Evolutionary conservation across 345 rosid genomes (phyloP).

Genomic region (Aquilaria yunnanensis): DNA sequence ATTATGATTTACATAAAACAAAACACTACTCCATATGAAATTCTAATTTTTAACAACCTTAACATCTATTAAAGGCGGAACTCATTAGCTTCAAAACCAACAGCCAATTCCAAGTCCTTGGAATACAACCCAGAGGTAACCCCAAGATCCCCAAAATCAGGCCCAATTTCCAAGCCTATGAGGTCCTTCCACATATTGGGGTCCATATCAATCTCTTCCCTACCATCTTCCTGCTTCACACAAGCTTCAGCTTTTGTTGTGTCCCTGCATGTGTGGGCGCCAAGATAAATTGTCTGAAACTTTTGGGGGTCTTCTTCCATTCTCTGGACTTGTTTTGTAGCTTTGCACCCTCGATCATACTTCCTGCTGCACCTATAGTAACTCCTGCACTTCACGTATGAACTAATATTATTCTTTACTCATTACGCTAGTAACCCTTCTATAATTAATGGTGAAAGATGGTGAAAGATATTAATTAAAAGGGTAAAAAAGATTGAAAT

Average conservation of each 20-base stretch:
- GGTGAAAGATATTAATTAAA: too few relatives aligned
- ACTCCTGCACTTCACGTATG: constrained; percentile 41
- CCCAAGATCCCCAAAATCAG: constrained; percentile 4
- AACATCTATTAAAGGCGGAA: background rate
- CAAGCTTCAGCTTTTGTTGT: constrained; percentile 13
- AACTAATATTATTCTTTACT: background rate
- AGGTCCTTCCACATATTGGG: constrained; percentile 26
- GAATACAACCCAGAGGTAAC: background rate
- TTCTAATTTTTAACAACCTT: too few relatives aligned
- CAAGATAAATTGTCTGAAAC: constrained; percentile 49
- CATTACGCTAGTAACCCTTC: too few relatives aligned
- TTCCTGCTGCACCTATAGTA: constrained; percentile 86
- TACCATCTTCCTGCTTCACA: constrained; percentile 10
- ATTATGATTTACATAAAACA: too few relatives aligned
- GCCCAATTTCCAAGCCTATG: constrained; percentile 3
- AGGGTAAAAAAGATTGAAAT: too few relatives aligned
- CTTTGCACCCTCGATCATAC: constrained; percentile 58
- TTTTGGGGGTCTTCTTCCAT: constrained; percentile 35
- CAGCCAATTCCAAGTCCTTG: background rate
- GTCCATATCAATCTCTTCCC: constrained; percentile 16
- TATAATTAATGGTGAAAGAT: too few relatives aligned
- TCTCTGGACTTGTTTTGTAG: constrained; percentile 81
- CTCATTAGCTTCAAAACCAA: constrained; percentile 13
- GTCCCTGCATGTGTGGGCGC: constrained; percentile 55
- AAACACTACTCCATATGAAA: too few relatives aligned